Conservation (phyloP, 2,329 filamentous ascomycete genomes). For the Microcyclosporella mali region DNA sequence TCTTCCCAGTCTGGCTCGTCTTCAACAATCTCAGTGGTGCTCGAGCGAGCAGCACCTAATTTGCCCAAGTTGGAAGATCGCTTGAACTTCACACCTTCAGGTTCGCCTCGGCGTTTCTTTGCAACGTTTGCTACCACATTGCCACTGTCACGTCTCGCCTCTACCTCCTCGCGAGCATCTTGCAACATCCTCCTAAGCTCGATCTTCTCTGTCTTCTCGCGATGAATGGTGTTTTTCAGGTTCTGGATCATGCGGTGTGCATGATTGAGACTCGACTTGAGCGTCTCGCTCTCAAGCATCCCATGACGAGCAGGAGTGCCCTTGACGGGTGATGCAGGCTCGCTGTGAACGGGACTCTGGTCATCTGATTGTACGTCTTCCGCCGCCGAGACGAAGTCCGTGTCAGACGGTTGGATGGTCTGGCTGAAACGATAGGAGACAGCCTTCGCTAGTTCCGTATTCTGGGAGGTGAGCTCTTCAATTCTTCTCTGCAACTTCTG, state of each 20-base stretch:
- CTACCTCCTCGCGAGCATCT: conserved; percentile 88
- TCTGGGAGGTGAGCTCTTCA: conserved; percentile 80
- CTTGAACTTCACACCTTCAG: conserved; percentile 59
- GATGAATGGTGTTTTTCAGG: conserved; percentile 87
- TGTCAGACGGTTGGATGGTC: conserved; percentile 21
- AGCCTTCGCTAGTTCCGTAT: conserved; percentile 81
- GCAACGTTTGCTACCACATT: conserved; percentile 39
- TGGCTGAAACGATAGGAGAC: conserved; percentile 62
- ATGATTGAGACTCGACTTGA: conserved; percentile 89
- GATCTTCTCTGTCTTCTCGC: conserved; percentile 97
- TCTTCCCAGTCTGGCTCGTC: conserved; percentile 92
- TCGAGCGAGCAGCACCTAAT: conserved; percentile 68
- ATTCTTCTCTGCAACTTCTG: conserved; percentile 74
- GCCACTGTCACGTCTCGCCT: conserved; percentile 47
- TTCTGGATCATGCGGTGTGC: conserved; percentile 96
- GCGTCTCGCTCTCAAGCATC: conserved; percentile 87
- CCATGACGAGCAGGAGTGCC: conserved; percentile 76
- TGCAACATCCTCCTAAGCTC: conserved; percentile 93
- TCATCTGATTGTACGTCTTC: conserved; percentile 49
- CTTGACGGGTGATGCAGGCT: conserved; percentile 84
- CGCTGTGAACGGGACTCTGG: conserved; percentile 78
- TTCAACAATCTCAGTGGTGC: conserved; percentile 70
- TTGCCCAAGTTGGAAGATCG: conserved; percentile 67
- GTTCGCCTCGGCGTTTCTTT: conserved; percentile 57
- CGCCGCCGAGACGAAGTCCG: conserved; percentile 54